Percentiles rank a stretch among this genome's conserved stretches.
Conservation (phyloP, 257 asterid genomes). For the Penstemon newberryi region DNA sequence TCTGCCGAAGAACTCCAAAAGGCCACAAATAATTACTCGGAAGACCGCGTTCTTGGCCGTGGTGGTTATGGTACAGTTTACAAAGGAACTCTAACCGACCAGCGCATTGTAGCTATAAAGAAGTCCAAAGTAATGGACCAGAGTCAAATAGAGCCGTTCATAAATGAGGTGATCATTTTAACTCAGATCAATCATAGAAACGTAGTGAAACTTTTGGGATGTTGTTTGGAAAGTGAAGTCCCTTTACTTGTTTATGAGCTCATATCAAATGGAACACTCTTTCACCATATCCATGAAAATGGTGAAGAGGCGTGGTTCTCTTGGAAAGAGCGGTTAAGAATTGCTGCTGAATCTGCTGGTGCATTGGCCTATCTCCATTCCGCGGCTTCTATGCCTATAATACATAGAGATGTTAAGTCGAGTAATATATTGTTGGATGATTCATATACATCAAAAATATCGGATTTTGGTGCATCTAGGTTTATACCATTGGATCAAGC, state of each 20-base stretch:
- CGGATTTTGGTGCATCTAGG: constrained; percentile 30
- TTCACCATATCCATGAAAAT: constrained; percentile 8
- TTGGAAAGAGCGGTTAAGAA: constrained; percentile 5
- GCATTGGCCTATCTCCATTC: constrained; percentile 15
- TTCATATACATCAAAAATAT: constrained; percentile 7
- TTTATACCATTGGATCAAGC: constrained; percentile 23
- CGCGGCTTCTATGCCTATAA: constrained; percentile 7
- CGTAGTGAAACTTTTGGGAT: constrained; percentile 9
- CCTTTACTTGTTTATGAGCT: neutral
- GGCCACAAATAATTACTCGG: constrained; percentile 29
- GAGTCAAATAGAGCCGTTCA: constrained; percentile 11
- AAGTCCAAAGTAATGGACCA: constrained; percentile 17
- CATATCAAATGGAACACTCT: constrained; percentile 8
- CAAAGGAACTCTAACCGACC: constrained; percentile 4
- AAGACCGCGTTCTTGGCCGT: constrained; percentile 22
- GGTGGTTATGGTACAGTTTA: constrained; percentile 19
- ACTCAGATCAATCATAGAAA: constrained; percentile 10
- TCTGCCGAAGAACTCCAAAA: constrained; percentile 23
- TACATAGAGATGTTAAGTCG: constrained; percentile 6
- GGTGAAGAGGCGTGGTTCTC: constrained; percentile 18
- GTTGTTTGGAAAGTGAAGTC: constrained; percentile 11
- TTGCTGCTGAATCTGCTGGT: constrained; percentile 5
- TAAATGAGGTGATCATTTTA: constrained; percentile 9
- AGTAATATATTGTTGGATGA: constrained; percentile 26
- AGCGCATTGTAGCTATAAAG: neutral